Base-by-base conservation (phyloP, 192 early-diverging fungal species). In the Coemansia javaensis region DNA sequence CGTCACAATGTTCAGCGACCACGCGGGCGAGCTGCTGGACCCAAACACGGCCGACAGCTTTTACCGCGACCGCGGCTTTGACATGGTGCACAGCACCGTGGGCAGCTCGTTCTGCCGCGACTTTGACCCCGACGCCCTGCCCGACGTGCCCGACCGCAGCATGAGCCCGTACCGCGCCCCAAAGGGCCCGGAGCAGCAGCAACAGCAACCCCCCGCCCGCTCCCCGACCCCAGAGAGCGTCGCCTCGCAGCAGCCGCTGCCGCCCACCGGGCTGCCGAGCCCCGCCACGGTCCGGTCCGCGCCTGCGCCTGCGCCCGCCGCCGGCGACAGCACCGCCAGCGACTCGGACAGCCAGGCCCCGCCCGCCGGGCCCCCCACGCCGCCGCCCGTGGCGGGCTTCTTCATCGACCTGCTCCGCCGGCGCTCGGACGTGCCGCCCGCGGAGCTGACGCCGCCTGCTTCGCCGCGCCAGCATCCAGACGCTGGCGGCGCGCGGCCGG, bases 51-150 rank as follows among this genome's bases (percentile, higher is more conserved):
- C 35, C 1, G 53, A 56, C 10, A 73, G 62, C 45, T 73, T 56
- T 41, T 53, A 32, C 22, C 43, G 56, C 37, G 69, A 73, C 20
- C 16, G 39, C 2, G 69, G 69, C 16, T 73, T 57, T 11, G 69
- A 73, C 40, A 44, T 73, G 44, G 57, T 32, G 25, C 40, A 44
- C 18, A 41, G 39, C 6, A 49, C 55, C 12, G 50, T 73, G 10
- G 57, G 56, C 56, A 61, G 58, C 32, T 23, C 41, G 35, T 60
- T 47, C 36, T 56, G 57, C 31, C 44, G 45, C 33, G 65, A 62
- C 10, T 73, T 73, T 52, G 68, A 72, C 33, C 41, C 64, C 32
- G 61, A 72, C 31, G 40, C 55, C 49, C 52, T 72, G 14, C 68
- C 68, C 20, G 68, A 72, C 13, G 52, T 56, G 4, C 68, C 68